phyloP scores from a whole-genome alignment of 345 rosid genomes.

The Balakata baccata region DNA sequence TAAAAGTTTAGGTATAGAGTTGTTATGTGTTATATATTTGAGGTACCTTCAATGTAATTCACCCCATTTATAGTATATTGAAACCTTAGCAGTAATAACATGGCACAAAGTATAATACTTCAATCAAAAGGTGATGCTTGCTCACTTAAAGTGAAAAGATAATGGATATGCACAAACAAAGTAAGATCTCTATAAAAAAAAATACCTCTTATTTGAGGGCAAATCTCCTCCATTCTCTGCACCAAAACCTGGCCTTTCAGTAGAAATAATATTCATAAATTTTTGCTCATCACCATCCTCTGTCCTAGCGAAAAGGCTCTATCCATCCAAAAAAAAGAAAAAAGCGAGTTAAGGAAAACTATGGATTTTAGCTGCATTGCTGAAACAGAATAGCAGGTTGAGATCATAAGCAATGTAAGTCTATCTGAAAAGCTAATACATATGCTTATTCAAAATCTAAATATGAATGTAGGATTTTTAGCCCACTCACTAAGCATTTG shows the following conservation, averaged over 20 bases:
- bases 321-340: conserved; percentile 19
- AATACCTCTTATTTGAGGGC: conserved; percentile 48
- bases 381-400: conserved; percentile 7
- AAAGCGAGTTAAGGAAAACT: background rate
- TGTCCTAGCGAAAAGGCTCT: conserved; percentile 38
- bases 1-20: too few species aligned
- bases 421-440: background rate
- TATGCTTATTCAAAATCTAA: background rate
- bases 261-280: conserved; percentile 21
- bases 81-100: background rate
- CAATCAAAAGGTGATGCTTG: background rate
- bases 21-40: too few species aligned
- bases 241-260: conserved; percentile 27
- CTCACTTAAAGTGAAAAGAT: background rate
- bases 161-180: background rate
- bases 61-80: background rate
- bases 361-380: conserved; percentile 5
- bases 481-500: background rate
- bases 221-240: conserved; percentile 33
- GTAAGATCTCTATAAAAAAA: conserved; percentile 8
- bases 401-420: conserved; percentile 8
- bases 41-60: too few species aligned
- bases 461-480: background rate
- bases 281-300: conserved; percentile 37
- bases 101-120: background rate